Base-by-base conservation (phyloP, 2,329 filamentous ascomycete genomes). In the Pestalotiopsis sp. region DNA sequence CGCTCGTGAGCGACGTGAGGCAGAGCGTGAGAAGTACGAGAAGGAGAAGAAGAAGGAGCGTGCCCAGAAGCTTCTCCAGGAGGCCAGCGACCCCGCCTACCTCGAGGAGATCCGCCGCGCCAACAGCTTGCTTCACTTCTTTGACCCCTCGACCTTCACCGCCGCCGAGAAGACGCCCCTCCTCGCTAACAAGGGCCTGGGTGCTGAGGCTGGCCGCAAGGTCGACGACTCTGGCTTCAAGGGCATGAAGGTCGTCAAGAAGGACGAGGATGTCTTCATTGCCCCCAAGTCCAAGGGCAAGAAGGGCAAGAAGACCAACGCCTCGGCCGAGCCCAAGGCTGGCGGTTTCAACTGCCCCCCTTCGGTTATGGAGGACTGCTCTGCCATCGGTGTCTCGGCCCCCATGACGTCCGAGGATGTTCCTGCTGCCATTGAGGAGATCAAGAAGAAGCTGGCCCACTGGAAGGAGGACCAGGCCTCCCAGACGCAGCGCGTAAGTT, bases 401-500 rank as follows among this genome's bases (percentile, higher is more conserved):
- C 96, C 96, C 39, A 94, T 95, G 87, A 92, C 89, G 81, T 89
- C 94, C 76, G 86, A 90, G 66, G 95, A 97, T 75, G 90, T 98
- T 14, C 90, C 94, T 30, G 84, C 85, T 69, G 89, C 92, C 14
- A 84, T 93, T 60, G 94, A 98, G 85, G 95, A 97, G 85, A 88
- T 98, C 75, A 94, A 95, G 82, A 92, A 89, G 77, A 98, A 98
- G 88, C 86, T 98, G 65, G 90, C 90, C 38, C 86, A 92, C 81
- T 99, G 95, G 94, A 97, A 97, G 86, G 85, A 88, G 65, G 92
- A 97, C 82, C 96, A 98, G 85, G 89, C 91, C 68, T 86, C 88
- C 71, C 94, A 98, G 86, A 99, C 96, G 22, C 89, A 96, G 79
- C 92, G 93, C 84, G 96, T 97, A 83, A 85, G 91, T 82, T 35